Conservation (phyloP, 2,329 filamentous ascomycete genomes). For the Gnomoniopsis sp. region DNA sequence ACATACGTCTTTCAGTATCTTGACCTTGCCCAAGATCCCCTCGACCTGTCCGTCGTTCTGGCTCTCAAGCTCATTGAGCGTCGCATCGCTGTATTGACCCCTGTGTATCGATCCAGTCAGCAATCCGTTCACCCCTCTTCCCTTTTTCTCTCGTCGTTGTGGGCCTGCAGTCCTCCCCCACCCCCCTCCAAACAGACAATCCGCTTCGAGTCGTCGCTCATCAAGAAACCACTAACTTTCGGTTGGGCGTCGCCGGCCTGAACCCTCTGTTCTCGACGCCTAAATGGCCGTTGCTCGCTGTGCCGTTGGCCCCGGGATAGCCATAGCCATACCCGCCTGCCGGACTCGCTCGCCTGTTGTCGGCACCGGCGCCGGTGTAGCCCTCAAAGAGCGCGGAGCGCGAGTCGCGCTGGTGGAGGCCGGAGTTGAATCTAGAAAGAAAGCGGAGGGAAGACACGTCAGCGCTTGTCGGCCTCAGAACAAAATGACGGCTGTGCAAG, state of each 20-base stretch:
- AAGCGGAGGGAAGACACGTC: too few relatives aligned
- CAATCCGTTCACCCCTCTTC: neutral
- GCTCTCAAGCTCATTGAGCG: constrained; percentile 88
- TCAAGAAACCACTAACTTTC: constrained; percentile 49
- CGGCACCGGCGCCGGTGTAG: constrained; percentile 56
- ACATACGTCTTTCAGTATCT: constrained; percentile 81
- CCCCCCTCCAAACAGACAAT: too few relatives aligned
- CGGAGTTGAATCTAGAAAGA: constrained; percentile 35
- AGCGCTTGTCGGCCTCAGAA: too few relatives aligned
- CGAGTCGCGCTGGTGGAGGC: constrained; percentile 70
- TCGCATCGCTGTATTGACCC: constrained; percentile 89
- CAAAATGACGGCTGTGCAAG: neutral
- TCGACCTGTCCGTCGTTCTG: constrained; percentile 91
- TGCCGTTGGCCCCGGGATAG: constrained; percentile 37
- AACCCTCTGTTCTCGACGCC: constrained; percentile 41
- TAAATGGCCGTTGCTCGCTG: constrained; percentile 21
- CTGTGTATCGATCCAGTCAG: constrained; percentile 36
- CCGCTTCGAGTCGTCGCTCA: too few relatives aligned
- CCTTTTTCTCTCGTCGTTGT: neutral
- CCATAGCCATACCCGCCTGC: constrained; percentile 49
- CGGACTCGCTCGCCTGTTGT: constrained; percentile 41
- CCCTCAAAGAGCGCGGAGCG: constrained; percentile 72
- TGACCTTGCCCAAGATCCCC: constrained; percentile 87
- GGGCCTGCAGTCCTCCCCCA: neutral
- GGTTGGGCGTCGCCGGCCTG: constrained; percentile 69